These are phyloP conservation scores for Gomphus sp. DNA, from an alignment of 1,284 basidiomycete genomes.

Conservation along the genomic window DNA sequence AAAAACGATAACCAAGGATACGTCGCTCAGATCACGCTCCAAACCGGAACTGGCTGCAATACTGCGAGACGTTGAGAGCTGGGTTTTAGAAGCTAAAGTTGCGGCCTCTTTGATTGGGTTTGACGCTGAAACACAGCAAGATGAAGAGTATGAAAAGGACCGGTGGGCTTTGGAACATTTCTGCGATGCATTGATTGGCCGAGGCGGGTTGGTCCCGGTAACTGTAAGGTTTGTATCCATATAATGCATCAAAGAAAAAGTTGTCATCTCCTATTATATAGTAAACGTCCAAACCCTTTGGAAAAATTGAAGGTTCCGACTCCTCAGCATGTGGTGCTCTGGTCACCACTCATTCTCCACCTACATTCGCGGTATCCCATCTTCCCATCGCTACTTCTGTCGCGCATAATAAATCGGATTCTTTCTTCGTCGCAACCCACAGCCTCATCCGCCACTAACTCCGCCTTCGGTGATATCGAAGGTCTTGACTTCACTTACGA, in stretches of 20 bases:
- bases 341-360: conserved; percentile 62
- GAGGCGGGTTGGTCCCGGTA: conserved; percentile 65
- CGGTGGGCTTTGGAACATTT: conserved; percentile 60
- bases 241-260: neutral
- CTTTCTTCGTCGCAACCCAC: conserved; percentile 14
- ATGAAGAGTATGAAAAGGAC: conserved; percentile 36
- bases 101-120: conserved; percentile 35
- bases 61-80: conserved; percentile 55
- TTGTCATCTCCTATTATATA: conserved; percentile 19
- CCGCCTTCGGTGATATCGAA: neutral
- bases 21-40: conserved; percentile 44
- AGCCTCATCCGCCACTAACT: neutral
- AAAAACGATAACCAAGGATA: conserved; percentile 53
- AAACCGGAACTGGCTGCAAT: conserved; percentile 39
- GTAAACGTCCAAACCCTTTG: conserved; percentile 47
- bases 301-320: conserved; percentile 40
- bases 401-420: conserved; percentile 39
- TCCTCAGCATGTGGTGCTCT: conserved; percentile 46
- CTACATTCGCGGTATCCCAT: conserved; percentile 47
- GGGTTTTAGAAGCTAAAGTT: conserved; percentile 65
- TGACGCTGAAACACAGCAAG: conserved; percentile 25
- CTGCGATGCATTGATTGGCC: conserved; percentile 51
- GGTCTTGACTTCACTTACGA: conserved; percentile 36
- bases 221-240: conserved; percentile 55
- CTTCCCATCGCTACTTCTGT: conserved; percentile 43